Conservation (phyloP, 106 monocot species). For the Dendrobium officinale region DNA sequence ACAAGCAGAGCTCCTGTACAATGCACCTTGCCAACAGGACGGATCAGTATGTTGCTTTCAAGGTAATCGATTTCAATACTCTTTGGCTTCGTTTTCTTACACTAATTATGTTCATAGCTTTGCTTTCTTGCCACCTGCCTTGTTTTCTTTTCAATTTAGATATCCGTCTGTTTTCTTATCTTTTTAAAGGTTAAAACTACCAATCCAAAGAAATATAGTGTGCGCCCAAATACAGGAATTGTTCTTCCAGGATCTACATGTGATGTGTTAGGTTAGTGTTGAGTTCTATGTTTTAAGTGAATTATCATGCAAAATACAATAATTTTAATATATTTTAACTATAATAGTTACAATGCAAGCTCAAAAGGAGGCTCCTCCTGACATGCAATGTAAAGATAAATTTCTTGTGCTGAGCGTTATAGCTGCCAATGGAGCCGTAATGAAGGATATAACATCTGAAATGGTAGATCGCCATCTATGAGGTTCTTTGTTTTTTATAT, state of each 20-base stretch:
- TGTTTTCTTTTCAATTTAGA: too few relatives aligned
- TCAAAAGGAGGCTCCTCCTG: slow-evolving; percentile 76
- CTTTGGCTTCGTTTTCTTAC: neutral
- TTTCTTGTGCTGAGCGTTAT: slow-evolving; percentile 81
- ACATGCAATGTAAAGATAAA: slow-evolving; percentile 85
- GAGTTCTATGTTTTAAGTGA: neutral
- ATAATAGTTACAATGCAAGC: slow-evolving; percentile 92
- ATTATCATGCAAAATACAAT: neutral
- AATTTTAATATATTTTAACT: neutral
- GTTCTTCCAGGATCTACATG: slow-evolving; percentile 58
- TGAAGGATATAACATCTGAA: slow-evolving; percentile 67
- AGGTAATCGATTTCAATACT: slow-evolving; percentile 30
- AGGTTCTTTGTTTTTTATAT: neutral
- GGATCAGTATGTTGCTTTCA: slow-evolving; percentile 56
- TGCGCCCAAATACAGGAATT: slow-evolving; percentile 78
- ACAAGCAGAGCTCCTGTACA: slow-evolving; percentile 68
- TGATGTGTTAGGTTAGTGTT: slow-evolving; percentile 58
- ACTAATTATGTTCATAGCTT: neutral
- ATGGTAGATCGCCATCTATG: slow-evolving; percentile 31
- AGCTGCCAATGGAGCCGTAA: slow-evolving; percentile 34
- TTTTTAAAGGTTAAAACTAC: slow-evolving; percentile 80
- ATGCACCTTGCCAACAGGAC: slow-evolving; percentile 56
- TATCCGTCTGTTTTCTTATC: neutral
- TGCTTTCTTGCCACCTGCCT: too few relatives aligned
- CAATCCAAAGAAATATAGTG: slow-evolving; percentile 86